Evolutionary conservation across 768 basidiomycete genomes (phyloP).

Genomic region (Agrocybe praecox): DNA sequence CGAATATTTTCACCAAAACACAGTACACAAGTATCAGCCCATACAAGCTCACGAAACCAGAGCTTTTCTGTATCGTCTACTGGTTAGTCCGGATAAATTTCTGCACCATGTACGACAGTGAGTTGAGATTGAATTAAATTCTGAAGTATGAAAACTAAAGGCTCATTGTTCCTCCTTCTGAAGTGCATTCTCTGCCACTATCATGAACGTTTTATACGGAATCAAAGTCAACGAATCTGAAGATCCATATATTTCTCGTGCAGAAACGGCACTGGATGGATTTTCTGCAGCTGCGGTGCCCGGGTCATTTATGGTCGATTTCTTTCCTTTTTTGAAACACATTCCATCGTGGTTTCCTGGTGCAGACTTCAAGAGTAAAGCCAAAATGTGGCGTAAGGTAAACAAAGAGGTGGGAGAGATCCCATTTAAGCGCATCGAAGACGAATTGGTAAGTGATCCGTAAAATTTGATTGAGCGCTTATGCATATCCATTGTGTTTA

Average conservation of each 20-base stretch:
- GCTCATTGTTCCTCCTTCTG: too few relatives aligned
- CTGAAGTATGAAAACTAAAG: too few relatives aligned
- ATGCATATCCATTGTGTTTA: too few relatives aligned
- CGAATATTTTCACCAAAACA: conserved; percentile 46
- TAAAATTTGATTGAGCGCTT: not conserved
- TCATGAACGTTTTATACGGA: conserved; percentile 32
- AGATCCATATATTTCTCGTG: conserved; percentile 38
- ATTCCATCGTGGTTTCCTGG: conserved; percentile 44
- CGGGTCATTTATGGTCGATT: conserved; percentile 22
- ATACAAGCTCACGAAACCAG: conserved; percentile 47
- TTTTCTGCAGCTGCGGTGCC: conserved; percentile 24
- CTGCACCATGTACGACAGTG: conserved; percentile 9
- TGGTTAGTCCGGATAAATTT: conserved; percentile 14
- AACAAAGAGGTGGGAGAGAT: conserved; percentile 9
- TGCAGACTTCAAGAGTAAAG: conserved; percentile 31
- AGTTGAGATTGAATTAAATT: too few relatives aligned
- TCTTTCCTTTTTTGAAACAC: conserved; percentile 28
- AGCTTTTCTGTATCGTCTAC: conserved; percentile 37
- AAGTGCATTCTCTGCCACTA: conserved; percentile 6
- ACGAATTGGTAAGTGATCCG: conserved; percentile 16
- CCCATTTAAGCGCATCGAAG: conserved; percentile 16
- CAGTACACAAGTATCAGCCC: conserved; percentile 42
- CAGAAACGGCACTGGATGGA: conserved; percentile 29
- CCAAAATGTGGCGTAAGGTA: conserved; percentile 13
- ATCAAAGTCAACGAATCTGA: conserved; percentile 28